These are phyloP conservation scores for Mycena haematopus DNA, from an alignment of 768 basidiomycete genomes.

Conservation along the genomic window DNA sequence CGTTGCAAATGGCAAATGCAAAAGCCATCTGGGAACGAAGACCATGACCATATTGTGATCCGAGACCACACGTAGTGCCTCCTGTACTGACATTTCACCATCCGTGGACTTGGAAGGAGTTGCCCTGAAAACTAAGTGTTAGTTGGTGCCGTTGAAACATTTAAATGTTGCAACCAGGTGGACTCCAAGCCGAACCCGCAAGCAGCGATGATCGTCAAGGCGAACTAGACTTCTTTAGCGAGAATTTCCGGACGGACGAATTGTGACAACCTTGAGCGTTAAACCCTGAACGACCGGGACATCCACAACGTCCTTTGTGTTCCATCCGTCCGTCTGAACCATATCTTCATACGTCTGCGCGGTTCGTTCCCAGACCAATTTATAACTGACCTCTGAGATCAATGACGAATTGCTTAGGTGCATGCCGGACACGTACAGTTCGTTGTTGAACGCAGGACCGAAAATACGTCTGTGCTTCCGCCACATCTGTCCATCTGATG, in stretches of 20 bases:
- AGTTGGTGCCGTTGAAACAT: neutral
- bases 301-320: constrained; percentile 34
- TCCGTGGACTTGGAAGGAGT: constrained; percentile 39
- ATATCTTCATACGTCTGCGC: constrained; percentile 45
- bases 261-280: constrained; percentile 37
- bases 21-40: constrained; percentile 46
- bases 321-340: constrained; percentile 45
- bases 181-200: constrained; percentile 56
- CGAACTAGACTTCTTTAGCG: constrained; percentile 33
- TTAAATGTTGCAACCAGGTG: constrained; percentile 38
- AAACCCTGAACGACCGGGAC: constrained; percentile 41
- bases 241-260: too few species aligned
- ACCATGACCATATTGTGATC: constrained; percentile 38
- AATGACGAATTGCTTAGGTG: neutral
- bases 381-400: constrained; percentile 38
- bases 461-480: constrained; percentile 42
- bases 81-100: constrained; percentile 46
- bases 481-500: constrained; percentile 41
- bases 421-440: constrained; percentile 24
- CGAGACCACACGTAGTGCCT: constrained; percentile 42
- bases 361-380: constrained; percentile 49
- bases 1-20: constrained; percentile 43
- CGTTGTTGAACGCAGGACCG: constrained; percentile 41
- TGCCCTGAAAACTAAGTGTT: constrained; percentile 16
- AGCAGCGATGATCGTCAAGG: constrained; percentile 49